Conservation (phyloP, 208 protist species). For the Leishmania braziliensis region DNA sequence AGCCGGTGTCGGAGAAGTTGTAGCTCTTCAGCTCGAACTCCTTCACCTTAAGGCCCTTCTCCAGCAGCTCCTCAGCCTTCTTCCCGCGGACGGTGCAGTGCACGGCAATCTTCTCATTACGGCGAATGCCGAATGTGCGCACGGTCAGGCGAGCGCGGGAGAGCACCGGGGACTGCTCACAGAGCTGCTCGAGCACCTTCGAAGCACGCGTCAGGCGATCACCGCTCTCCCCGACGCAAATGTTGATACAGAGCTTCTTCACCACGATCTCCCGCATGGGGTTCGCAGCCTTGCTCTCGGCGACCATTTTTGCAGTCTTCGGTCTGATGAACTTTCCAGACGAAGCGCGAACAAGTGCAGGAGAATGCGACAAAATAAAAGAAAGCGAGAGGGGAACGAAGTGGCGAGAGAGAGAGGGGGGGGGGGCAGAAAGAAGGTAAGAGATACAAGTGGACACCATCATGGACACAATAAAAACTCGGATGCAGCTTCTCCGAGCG, state of each 20-base stretch:
- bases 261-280: slow-evolving; percentile 98
- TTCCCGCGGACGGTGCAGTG: slow-evolving; percentile 99
- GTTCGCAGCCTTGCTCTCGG: slow-evolving; percentile 92
- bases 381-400: not conserved
- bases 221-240: slow-evolving; percentile 99
- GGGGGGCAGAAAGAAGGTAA: not conserved
- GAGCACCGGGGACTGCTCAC: slow-evolving; percentile 98
- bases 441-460: not conserved
- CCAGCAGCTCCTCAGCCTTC: slow-evolving; percentile 99
- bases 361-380: slow-evolving; percentile 5
- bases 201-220: slow-evolving; percentile 98
- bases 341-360: not conserved
- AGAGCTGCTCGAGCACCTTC: slow-evolving; percentile 99
- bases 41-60: slow-evolving; percentile 99
- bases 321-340: slow-evolving; percentile 31
- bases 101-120: slow-evolving; percentile 99
- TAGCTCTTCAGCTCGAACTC: slow-evolving; percentile 98
- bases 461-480: not conserved
- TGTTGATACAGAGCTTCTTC: slow-evolving; percentile 99
- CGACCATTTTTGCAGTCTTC: slow-evolving; percentile 55
- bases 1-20: slow-evolving; percentile 97
- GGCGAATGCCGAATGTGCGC: slow-evolving; percentile 98
- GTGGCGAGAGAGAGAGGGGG: not conserved
- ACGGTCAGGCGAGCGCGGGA: slow-evolving; percentile 98
- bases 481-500: not conserved